Base-by-base conservation (phyloP, 352 stramenopile species). In the Pythium dissimile region DNA sequence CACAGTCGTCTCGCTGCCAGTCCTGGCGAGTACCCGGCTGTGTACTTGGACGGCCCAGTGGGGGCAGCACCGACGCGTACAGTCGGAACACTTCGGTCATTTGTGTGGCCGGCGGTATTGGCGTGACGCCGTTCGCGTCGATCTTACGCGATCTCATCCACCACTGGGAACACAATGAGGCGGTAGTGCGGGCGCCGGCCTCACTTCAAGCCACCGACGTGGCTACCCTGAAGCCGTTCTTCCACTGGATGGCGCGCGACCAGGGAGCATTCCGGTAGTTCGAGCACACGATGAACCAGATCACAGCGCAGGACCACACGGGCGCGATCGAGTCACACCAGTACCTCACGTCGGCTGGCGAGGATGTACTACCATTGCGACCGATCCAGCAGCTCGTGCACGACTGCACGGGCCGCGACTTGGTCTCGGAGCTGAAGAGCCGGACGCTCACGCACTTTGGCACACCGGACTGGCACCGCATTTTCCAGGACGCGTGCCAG, bases 71-170 rank as follows among this genome's bases (percentile, higher is more conserved):
- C n/a, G n/a, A n/a, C n/a, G n/a, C n/a, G n/a, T n/a, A 3, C 54
- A 47, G 5, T 49, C 62, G 5, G 44, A 65, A 18, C 54, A 60
- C 28, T 65, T 57, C 43, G 9, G 53, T 59, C 18, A 52, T 69
- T 18, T 61, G 58, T 37, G 43, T 69, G 16, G 55, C 54, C 26
- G 62, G 55, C 18, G 62, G 62, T n/a, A 69, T 69, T 35, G 62
- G 62, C 18, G 54, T 69, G 1, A 69, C 62, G 11, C 48, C 48
- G 35, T 55, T 55, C 15, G 48, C 48, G 23, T 55, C 48, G 11
- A 55, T 55, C 32, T 54, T 41, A 7, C 26, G 37, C 21, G 31
- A 45, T 16, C 8, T 13, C 48, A 34, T 45, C 10, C 4, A 55
- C 34, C 48, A 24, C 48, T 45, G 32, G 32, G 32, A 55, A 3